phyloP scores from a whole-genome alignment of 495 filamentous ascomycete species.

The Daldinia loculata region DNA sequence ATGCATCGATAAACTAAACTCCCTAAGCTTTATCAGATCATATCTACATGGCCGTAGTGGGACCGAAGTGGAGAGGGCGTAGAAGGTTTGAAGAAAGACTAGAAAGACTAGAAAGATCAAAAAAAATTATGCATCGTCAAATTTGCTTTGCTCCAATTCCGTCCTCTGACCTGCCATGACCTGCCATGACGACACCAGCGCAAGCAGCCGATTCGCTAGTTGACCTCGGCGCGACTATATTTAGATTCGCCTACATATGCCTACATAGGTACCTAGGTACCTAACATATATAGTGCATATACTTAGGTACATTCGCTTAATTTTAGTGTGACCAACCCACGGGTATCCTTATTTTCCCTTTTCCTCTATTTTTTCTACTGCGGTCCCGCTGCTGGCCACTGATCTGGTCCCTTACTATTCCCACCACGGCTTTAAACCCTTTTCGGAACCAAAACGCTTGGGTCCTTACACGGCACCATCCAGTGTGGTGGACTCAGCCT shows the following conservation, averaged over 20 bases:
- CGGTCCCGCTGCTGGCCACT: neutral
- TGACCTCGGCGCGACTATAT: constrained; percentile 34
- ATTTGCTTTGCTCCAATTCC: constrained; percentile 3
- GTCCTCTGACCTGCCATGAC: constrained; percentile 31
- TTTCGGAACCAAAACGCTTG: constrained; percentile 11
- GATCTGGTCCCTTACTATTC: constrained; percentile 11
- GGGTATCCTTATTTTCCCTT: constrained; percentile 14
- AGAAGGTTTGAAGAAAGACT: constrained; percentile 40
- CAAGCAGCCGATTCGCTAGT: constrained; percentile 41
- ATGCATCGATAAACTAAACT: constrained; percentile 14
- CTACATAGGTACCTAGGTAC: neutral
- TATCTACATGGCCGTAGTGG: constrained; percentile 34
- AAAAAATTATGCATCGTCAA: neutral
- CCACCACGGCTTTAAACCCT: constrained; percentile 10
- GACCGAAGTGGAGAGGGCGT: constrained; percentile 38
- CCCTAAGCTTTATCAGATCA: constrained; percentile 25
- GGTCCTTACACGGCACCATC: neutral
- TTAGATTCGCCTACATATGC: constrained; percentile 22
- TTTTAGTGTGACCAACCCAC: constrained; percentile 26
- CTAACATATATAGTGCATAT: too few relatives aligned
- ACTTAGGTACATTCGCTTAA: too few relatives aligned
- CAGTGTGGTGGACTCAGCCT: constrained; percentile 18
- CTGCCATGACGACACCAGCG: constrained; percentile 41
- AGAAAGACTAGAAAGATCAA: constrained; percentile 26
- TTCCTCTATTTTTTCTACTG: constrained; percentile 8